Evolutionary conservation across 352 stramenopile genomes (phyloP).

Genomic region (Stephanocyclus meneghinianus): DNA sequence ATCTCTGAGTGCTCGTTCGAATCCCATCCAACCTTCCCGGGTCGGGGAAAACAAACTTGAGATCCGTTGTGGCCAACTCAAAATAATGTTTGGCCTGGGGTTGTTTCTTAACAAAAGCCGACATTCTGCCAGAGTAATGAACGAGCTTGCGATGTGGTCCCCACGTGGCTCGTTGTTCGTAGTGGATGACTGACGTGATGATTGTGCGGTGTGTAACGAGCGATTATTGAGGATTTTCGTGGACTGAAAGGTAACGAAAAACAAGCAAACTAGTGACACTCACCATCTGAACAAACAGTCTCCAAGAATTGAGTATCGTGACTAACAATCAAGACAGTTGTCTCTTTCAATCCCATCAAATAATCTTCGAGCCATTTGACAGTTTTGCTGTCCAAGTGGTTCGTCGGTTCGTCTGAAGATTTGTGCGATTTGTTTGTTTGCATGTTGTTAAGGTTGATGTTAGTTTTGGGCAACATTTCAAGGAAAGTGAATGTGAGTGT

Average conservation of each 20-base stretch:
- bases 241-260: not conserved
- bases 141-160: constrained; percentile 87
- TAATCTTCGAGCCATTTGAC: constrained; percentile 94
- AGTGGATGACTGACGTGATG: constrained; percentile 85
- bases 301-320: constrained; percentile 96
- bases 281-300: constrained; percentile 87
- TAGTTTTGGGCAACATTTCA: not conserved
- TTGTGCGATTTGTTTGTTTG: too few relatives aligned
- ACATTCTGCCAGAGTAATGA: constrained; percentile 88
- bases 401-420: constrained; percentile 87
- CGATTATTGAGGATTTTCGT: not conserved
- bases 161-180: constrained; percentile 84
- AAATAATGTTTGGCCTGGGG: constrained; percentile 92
- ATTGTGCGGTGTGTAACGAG: not conserved
- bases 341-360: constrained; percentile 88
- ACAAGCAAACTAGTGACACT: constrained; percentile 1
- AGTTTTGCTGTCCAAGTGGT: constrained; percentile 91
- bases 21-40: constrained; percentile 89
- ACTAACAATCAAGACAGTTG: constrained; percentile 92
- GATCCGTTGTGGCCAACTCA: constrained; percentile 85
- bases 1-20: constrained; percentile 88
- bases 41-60: constrained; percentile 88
- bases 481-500: not conserved
- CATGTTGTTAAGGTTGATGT: too few relatives aligned
- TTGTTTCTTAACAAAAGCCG: constrained; percentile 88